Evolutionary conservation across 768 basidiomycete species (phyloP), one percentile per base, ranked within the genome.

Genomic region (Macrocybe gigantea): DNA sequence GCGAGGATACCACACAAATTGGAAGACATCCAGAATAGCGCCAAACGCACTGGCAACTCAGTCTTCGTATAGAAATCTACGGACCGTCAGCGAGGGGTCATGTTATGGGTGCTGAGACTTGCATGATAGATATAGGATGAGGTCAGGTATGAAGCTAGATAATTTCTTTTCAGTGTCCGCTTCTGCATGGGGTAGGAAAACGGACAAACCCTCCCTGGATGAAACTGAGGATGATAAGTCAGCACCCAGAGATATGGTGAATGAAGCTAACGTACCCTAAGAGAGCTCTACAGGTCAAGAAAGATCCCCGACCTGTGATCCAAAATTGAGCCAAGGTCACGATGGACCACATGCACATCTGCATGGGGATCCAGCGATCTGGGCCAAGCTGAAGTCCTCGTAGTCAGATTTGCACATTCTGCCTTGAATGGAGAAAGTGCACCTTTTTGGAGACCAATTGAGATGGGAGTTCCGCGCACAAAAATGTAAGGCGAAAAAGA

Each of bases 111-210:
- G 15, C 42, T 12, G 22, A 7, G 49, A 65, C 74, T 22, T 9
- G 79, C 78, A 84, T 1, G 78, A 79, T 29, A 83, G 63, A 57
- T 84, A 85, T 9, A 83, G 62, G 44, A 85, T 72, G 5, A 80
- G 63, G 52, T 83, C 80, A 0, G 78, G 79, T 45, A 80, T 77
- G 56, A 79, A 80, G 15, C 76, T 74, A 33, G 34, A 35, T 30
- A 8, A n/a, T 22, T 22, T 22, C 22, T 22, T 22, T 22, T 22
- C 22, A 22, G 22, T 22, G 22, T 22, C 22, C 22, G 22, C 3
- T 7, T 11, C 14, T 35, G 14, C 35, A 8, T 37, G 7, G 15
- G 48, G 32, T 49, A 31, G 37, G n/a, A 30, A 22, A 1, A 32
- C 31, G 22, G 10, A 55, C 68, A 10, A 58, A 73, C 71, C 73